Evolutionary conservation across 345 rosid genomes (phyloP).

Genomic region (Rhodamnia rubescens): DNA sequence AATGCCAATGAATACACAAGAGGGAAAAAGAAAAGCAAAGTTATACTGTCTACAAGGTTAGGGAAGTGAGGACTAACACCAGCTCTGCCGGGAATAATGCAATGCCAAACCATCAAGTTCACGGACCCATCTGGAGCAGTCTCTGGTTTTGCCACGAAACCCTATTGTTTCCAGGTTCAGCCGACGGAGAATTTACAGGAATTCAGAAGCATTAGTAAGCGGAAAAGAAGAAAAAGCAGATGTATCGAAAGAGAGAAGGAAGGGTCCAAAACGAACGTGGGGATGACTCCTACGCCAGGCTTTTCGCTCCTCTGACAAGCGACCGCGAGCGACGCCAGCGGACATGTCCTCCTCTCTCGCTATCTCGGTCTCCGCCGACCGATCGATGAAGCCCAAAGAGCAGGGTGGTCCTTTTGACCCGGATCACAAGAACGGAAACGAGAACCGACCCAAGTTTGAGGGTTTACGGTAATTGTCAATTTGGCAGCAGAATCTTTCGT

Average conservation of each 20-base stretch:
- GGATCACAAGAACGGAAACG: not conserved
- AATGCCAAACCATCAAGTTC: slow-evolving; percentile 93
- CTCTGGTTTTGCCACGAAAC: slow-evolving; percentile 95
- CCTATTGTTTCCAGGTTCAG: slow-evolving; percentile 19
- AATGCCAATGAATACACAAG: not conserved
- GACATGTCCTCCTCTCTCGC: slow-evolving; percentile 39
- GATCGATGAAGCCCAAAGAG: not conserved
- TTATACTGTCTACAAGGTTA: not conserved
- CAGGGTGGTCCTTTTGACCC: not conserved
- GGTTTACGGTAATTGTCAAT: not conserved
- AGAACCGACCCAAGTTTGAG: not conserved
- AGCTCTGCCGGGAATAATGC: slow-evolving; percentile 87
- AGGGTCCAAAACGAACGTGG: slow-evolving; percentile 42
- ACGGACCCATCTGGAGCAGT: slow-evolving; percentile 62
- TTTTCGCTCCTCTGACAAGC: slow-evolving; percentile 86
- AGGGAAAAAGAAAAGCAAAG: not conserved
- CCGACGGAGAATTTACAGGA: not conserved
- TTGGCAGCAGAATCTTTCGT: not conserved
- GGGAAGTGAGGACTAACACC: slow-evolving; percentile 47
- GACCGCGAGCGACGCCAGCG: slow-evolving; percentile 80
- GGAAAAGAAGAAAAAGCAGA: not conserved
- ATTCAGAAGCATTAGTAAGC: not conserved
- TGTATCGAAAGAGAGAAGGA: not conserved
- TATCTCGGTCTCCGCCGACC: not conserved
- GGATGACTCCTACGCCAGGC: slow-evolving; percentile 98